These are phyloP conservation scores for Pseudogymnoascus sp. DNA, from an alignment of 2,329 filamentous ascomycete species.

Conservation along the genomic window DNA sequence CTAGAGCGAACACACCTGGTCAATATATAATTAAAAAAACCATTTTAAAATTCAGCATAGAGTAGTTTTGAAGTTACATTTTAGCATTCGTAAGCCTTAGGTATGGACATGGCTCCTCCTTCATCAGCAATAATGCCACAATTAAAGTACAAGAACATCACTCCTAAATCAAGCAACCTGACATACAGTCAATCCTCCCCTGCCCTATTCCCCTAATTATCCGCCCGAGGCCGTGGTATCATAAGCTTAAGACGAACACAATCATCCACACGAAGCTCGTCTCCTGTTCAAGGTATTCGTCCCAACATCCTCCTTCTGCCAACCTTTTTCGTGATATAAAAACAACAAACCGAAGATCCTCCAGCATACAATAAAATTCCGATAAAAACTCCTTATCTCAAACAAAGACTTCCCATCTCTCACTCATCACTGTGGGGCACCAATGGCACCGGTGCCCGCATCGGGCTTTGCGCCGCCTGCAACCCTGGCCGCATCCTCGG, in stretches of 20 bases:
- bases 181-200: not conserved
- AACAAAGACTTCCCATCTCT: not conserved
- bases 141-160: not conserved
- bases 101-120: not conserved
- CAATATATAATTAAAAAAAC: not conserved
- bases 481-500: not conserved
- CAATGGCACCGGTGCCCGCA: not conserved
- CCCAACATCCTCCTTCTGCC: not conserved
- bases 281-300: not conserved
- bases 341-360: not conserved
- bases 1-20: not conserved
- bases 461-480: not conserved
- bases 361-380: constrained; percentile 2
- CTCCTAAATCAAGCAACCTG: not conserved
- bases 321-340: not conserved
- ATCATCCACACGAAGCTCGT: not conserved
- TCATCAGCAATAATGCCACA: not conserved
- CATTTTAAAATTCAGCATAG: not conserved
- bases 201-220: not conserved
- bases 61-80: not conserved
- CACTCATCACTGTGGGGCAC: not conserved
- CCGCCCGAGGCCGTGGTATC: constrained; percentile 4
- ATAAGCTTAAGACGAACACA: constrained; percentile 7
- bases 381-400: not conserved
- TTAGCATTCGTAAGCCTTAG: not conserved